Evolutionary conservation across 805 yeast genomes (phyloP).

Genomic region (Hanseniaspora nectarophila): DNA sequence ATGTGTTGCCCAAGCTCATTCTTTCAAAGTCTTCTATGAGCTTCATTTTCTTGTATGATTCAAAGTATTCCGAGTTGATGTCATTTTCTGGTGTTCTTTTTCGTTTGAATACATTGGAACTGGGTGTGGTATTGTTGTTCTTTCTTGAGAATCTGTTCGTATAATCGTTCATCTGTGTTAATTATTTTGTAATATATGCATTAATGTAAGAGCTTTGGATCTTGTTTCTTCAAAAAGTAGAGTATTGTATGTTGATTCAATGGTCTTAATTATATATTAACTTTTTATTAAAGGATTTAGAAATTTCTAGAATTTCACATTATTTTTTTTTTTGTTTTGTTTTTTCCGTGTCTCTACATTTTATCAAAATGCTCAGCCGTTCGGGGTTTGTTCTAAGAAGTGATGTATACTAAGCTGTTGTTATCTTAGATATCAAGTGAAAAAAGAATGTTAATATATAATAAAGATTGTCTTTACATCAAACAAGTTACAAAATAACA

Average conservation of each 20-base stretch:
- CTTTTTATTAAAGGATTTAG: background rate
- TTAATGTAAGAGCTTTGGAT: no score
- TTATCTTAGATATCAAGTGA: no score
- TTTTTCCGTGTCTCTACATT: background rate
- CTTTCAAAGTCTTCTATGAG: conserved; percentile 27
- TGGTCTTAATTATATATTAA: no score
- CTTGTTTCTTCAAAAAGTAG: no score
- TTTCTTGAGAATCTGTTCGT: background rate
- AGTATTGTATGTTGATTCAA: background rate
- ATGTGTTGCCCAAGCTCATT: conserved; percentile 19
- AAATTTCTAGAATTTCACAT: conserved; percentile 1
- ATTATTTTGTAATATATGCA: no score
- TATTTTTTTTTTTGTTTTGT: background rate
- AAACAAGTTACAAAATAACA: no score
- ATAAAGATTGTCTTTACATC: no score
- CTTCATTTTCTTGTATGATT: conserved; percentile 27
- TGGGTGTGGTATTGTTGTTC: background rate
- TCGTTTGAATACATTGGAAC: background rate
- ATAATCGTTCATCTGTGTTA: background rate
- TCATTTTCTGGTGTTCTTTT: conserved; percentile 3
- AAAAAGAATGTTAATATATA: no score
- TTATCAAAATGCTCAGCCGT: background rate
- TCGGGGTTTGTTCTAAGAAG: no score
- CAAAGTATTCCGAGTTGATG: conserved; percentile 17
- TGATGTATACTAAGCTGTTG: no score